Percentiles rank a stretch among this genome's conserved stretches.
Conservation (phyloP, 345 rosid species). For the Eucalyptus lansdowneana region DNA sequence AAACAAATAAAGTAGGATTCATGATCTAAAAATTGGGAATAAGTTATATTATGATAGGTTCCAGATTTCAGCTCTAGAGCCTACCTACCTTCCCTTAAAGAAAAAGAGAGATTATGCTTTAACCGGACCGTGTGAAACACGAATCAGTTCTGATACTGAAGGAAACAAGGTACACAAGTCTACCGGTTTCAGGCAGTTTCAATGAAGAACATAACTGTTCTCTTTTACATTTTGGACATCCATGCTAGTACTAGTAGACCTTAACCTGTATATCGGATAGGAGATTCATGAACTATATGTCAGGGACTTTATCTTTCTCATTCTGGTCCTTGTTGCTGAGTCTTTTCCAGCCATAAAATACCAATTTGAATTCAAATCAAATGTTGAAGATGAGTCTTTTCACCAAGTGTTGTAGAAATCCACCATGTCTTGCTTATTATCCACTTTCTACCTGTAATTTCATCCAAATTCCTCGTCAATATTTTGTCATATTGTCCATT, state of each 20-base stretch:
- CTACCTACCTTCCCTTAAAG: too few species aligned
- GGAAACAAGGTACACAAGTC: not conserved
- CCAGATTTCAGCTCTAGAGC: too few species aligned
- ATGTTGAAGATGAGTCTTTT: too few species aligned
- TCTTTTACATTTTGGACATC: not conserved
- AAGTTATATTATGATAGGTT: rapidly evolving
- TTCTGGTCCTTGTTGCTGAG: not conserved
- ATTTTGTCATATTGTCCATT: too few species aligned
- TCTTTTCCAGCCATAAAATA: too few species aligned
- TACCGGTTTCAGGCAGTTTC: not conserved
- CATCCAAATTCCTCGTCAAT: too few species aligned
- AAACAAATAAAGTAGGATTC: too few species aligned
- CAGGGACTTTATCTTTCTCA: not conserved
- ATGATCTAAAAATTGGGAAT: too few species aligned
- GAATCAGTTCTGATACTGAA: not conserved
- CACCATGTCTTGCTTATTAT: too few species aligned
- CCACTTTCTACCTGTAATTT: too few species aligned
- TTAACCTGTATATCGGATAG: not conserved
- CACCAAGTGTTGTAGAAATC: too few species aligned
- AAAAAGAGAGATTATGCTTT: not conserved
- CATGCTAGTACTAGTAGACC: not conserved
- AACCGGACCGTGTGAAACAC: not conserved
- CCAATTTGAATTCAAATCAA: too few species aligned
- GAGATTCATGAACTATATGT: not conserved
- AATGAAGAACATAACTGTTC: not conserved